These are phyloP conservation scores for Ascochyta fabae DNA, from an alignment of 2,329 filamentous ascomycete species.

Conservation along the genomic window DNA sequence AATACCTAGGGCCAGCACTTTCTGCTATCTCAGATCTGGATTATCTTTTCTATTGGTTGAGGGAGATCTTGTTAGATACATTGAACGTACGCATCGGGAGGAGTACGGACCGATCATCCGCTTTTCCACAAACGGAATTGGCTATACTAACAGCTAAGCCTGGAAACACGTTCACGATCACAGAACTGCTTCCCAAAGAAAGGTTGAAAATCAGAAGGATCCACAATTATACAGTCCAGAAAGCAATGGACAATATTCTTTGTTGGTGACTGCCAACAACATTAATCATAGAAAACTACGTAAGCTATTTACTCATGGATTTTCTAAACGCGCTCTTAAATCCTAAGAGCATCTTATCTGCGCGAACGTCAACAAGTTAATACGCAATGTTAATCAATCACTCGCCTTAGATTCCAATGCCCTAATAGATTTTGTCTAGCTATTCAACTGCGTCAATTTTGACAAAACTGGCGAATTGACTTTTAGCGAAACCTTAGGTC, in stretches of 20 bases:
- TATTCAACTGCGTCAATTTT: too few relatives aligned
- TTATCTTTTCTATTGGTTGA: too few relatives aligned
- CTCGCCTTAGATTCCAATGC: too few relatives aligned
- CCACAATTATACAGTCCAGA: not conserved
- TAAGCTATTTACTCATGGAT: constrained; percentile 41
- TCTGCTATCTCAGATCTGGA: too few relatives aligned
- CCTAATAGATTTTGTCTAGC: too few relatives aligned
- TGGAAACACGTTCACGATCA: constrained; percentile 3
- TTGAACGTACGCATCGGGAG: too few relatives aligned
- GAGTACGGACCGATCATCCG: too few relatives aligned
- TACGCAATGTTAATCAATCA: constrained; percentile 12
- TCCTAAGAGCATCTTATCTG: constrained; percentile 43
- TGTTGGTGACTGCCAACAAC: constrained; percentile 17
- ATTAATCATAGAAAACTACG: constrained; percentile 40
- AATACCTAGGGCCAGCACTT: too few relatives aligned
- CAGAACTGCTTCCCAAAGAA: not conserved
- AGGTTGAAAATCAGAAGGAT: not conserved
- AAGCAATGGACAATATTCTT: constrained; percentile 5
- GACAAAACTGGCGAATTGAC: too few relatives aligned
- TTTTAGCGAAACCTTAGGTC: too few relatives aligned
- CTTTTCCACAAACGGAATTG: not conserved
- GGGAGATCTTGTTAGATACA: too few relatives aligned
- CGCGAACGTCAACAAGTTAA: constrained; percentile 44
- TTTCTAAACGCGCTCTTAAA: constrained; percentile 41
- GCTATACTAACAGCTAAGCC: not conserved